Base-by-base conservation (phyloP, 805 yeast species). In the Ogataea pignaliae region DNA sequence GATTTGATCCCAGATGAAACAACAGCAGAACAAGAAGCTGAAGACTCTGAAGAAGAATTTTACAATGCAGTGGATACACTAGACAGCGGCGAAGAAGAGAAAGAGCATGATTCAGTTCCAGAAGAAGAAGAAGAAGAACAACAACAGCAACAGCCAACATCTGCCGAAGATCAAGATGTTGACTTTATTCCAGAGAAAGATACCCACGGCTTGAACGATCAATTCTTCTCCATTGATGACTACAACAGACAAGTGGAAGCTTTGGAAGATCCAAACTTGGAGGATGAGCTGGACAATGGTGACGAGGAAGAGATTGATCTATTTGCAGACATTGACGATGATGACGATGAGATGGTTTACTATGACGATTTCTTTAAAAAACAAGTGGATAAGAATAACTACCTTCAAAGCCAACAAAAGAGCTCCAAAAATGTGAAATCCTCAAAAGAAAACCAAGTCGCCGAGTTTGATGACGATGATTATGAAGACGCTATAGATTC, bases 201-300 rank as follows among this genome's bases (percentile, higher is more conserved):
- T 55, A 73, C 66, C 2, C 76, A 73, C 55, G 91, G 89, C 1
- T 71, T 90, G 29, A 86, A 90, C 59, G 95, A 88, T 56, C 87
- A 81, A 7, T 83, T 89, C 53, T 91, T 91, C 59, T 81, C 87
- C 47, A 78, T 91, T 35, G 95, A 88, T 52, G 86, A 85, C 42
- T 91, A 86, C 69, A 87, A 88, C 62, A 79, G 76, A 56, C 90
- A 87, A 58, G 79, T 85, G 10, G 57, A 85, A 35, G 85, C 76
- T 3, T 73, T 79, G 54, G 91, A 85, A 48, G 61, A 71, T 12
- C 66, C 64, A 13, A 63, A 61, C 14, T 32, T 61, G 29, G 73
- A 74, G 34, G 72, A 66, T 21, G 26, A 21, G 26, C 26, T 21
- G 7, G 79, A 72, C 7, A 56, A 52, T 36, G 73, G 70, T 7